These are phyloP conservation scores for Comarum palustre DNA, from an alignment of 306 rosid species.

Conservation along the genomic window DNA sequence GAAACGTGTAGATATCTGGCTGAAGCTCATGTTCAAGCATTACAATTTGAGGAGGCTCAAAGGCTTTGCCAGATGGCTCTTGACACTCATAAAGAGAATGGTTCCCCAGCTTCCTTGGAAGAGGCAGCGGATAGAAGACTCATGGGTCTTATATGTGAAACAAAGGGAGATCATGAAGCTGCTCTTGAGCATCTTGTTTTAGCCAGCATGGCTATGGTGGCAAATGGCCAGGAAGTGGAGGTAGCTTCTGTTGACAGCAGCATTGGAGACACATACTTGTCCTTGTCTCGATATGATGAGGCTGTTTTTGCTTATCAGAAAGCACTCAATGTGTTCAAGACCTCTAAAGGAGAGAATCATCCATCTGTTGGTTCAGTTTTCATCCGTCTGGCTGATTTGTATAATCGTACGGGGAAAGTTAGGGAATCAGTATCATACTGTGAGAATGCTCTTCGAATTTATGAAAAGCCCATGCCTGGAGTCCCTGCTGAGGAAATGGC, in stretches of 20 bases:
- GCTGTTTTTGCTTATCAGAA: constrained; percentile 79
- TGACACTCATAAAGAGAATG: constrained; percentile 67
- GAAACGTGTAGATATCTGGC: constrained; percentile 90
- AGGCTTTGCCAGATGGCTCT: constrained; percentile 82
- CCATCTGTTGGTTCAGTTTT: constrained; percentile 76
- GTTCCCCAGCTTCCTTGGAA: constrained; percentile 66
- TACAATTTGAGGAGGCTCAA: constrained; percentile 78
- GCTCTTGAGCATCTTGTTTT: constrained; percentile 88
- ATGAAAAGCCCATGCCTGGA: constrained; percentile 71
- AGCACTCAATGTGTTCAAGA: constrained; percentile 73
- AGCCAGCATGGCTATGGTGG: constrained; percentile 88
- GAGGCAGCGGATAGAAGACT: constrained; percentile 93
- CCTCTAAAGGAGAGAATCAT: constrained; percentile 85
- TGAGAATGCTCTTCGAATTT: constrained; percentile 76
- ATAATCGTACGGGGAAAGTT: constrained; percentile 68
- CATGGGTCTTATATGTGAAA: constrained; percentile 93
- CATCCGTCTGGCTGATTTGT: constrained; percentile 78
- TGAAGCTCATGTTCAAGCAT: constrained; percentile 88
- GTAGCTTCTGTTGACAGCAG: constrained; percentile 87
- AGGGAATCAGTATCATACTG: constrained; percentile 78
- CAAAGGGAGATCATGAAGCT: constrained; percentile 82
- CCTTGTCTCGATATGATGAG: constrained; percentile 78
- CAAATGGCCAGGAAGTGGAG: constrained; percentile 77
- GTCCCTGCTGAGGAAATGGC: constrained; percentile 78
- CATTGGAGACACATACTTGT: constrained; percentile 81